Conservation (phyloP, 257 asterid genomes). For the Cynanchum wilfordii region DNA sequence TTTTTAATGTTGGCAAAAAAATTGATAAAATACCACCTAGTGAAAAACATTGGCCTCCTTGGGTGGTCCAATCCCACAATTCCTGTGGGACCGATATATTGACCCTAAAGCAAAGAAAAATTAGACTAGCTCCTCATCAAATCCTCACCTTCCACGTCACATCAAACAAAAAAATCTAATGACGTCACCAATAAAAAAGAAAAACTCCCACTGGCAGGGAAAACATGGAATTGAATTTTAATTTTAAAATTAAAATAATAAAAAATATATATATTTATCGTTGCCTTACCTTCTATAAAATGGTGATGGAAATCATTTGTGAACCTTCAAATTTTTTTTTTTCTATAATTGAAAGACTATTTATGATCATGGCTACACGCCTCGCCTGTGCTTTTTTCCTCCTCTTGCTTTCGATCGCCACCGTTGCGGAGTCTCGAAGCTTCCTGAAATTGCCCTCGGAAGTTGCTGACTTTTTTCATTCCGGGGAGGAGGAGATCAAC, state of each 20-base stretch:
- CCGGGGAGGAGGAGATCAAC: conserved; percentile 19
- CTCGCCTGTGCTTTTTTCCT: conserved; percentile 43
- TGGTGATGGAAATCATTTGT: neutral
- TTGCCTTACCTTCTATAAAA: neutral
- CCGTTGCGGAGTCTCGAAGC: conserved; percentile 48
- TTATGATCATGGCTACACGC: conserved; percentile 37
- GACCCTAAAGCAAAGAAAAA: neutral
- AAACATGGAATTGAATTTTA: too few relatives aligned
- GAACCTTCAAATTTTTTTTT: neutral
- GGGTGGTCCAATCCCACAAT: neutral
- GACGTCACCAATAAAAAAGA: too few relatives aligned
- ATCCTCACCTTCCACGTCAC: conserved; percentile 8
- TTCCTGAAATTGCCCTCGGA: conserved; percentile 65
- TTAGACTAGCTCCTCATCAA: neutral
- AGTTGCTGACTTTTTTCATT: conserved; percentile 37
- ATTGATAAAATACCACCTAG: too few relatives aligned
- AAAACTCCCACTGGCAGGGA: neutral
- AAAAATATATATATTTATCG: too few relatives aligned
- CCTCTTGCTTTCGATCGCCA: conserved; percentile 39
- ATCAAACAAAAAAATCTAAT: neutral
- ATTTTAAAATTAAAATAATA: neutral
- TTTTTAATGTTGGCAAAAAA: too few relatives aligned
- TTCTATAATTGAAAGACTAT: conserved; percentile 1
- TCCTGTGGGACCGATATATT: neutral
- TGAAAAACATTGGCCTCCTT: too few relatives aligned